Base-by-base conservation (phyloP, 2,329 filamentous ascomycete species). In the Teratosphaeria pseudoeucalypti region DNA sequence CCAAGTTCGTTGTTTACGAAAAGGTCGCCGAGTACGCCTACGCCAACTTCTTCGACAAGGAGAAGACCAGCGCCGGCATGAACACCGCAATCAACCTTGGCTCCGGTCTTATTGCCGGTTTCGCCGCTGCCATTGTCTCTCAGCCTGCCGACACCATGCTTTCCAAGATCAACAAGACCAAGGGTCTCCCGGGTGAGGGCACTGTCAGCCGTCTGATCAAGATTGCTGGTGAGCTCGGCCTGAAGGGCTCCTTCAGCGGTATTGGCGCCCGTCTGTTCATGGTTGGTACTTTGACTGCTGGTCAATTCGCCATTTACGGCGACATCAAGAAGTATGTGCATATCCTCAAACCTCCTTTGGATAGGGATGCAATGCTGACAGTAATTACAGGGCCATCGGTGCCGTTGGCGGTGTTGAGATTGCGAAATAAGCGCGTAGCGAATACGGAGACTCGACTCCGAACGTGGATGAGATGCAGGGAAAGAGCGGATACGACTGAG, bases 111-210 rank as follows among this genome's bases (percentile, higher is more conserved):
- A 83, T 92, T 60, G 91, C 91, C 58, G 83, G 91, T 82, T 90
- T 95, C 79, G 90, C 89, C 71, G 90, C 90, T 70, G 90, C 90
- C 73, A 75, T 92, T 70, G 83, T 95, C 74, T 95, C 90, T 64
- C 90, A 95, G 81, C 90, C 90, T 69, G 90, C 90, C 75, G 90
- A 95, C 77, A 95, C 90, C 74, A 95, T 95, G 90, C 86, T 95
- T 66, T 88, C 84, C 79, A 94, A 92, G 85, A 94, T 95, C 83
- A 95, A 95, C 88, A 94, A 94, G 88, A 90, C 88, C 79, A 86
- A 90, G 82, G 90, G 89, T 78, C 81, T 85, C 62, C 89, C 90
- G 67, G 90, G 90, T 81, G 89, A 95, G 81, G 85, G 90, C 72
- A 94, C 88, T 71, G 83, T 83, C 74, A 82, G 80, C 76, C 87